Evolutionary conservation across 306 rosid species (phyloP), one percentile per base, ranked within the genome.

Genomic region (Gastrolobium bilobum): DNA sequence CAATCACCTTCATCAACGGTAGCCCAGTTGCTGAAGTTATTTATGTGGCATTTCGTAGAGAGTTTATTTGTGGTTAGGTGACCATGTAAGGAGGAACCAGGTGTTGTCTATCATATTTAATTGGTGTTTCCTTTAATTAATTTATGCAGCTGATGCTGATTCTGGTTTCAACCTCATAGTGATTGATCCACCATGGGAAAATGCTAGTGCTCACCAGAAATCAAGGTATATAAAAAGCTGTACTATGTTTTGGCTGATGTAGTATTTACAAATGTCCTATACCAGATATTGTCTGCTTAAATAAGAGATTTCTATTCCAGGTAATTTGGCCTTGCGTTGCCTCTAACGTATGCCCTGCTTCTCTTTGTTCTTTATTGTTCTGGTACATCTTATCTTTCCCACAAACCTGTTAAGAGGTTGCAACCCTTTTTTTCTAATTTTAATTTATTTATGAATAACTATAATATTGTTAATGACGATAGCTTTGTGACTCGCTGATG

Each of bases 141-240:
- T 64, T 31, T 61, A 3, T 79, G 81, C 87, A 92, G 95, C 83
- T 53, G 81, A 86, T 42, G 33, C 88, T 72, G 85, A 84, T 80
- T 82, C 78, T 76, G 97, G 97, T 77, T 94, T 89, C 87, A 91
- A 87, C 84, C 89, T 92, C 68, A 92, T 92, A 65, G 84, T 92
- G 75, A 76, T 94, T 34, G 97, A 94, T 83, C 98, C 98, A 4
- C 98, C 98, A 29, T 92, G 97, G 98, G 98, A 94, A 86, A 94
- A 92, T 88, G 97, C 92, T 65, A 94, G 98, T 81, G 98, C 95
- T 48, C 84, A 35, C 64, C 97, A 92, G 84, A 94, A 94, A 85
- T 86, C 68, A 43, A 92, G 90, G 98, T 89, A 73, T 78, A 29
- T 38, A 20, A 53, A 63, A 9, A 8, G 13, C 42, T 44, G 39